These are phyloP conservation scores for Coemansia sp. DNA, from an alignment of 192 early-diverging fungal genomes.

Conservation along the genomic window DNA sequence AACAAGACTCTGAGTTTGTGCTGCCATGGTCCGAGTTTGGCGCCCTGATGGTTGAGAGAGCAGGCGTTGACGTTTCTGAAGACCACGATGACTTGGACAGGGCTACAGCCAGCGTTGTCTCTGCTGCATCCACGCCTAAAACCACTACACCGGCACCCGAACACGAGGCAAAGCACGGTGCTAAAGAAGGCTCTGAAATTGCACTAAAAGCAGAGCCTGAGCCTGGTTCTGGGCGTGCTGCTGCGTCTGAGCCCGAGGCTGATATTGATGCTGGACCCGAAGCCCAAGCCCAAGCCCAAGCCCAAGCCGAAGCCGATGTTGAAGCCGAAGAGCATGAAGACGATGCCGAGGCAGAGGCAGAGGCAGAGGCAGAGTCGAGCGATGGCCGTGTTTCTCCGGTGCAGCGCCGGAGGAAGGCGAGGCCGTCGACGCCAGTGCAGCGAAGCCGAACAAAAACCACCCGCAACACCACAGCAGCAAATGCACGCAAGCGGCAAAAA, in stretches of 20 bases:
- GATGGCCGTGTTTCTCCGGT: constrained; percentile 24
- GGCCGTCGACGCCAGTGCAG: constrained; percentile 39
- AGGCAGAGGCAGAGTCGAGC: constrained; percentile 18
- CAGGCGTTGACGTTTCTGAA: constrained; percentile 22
- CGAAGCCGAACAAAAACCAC: constrained; percentile 31
- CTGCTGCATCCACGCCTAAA: constrained; percentile 4
- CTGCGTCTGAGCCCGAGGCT: constrained; percentile 8
- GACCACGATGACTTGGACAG: constrained; percentile 15
- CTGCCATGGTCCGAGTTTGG: constrained; percentile 49
- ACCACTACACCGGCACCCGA: constrained; percentile 10
- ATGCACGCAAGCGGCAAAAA: constrained; percentile 26
- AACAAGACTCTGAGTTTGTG: constrained; percentile 25
- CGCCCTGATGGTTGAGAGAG: constrained; percentile 42
- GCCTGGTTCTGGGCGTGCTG: no score
- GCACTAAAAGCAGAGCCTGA: no score
- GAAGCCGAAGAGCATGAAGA: not conserved
- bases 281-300: no score
- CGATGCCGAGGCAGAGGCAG: constrained; percentile 8
- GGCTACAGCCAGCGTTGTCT: not conserved
- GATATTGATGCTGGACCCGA: not conserved
- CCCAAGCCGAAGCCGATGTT: constrained; percentile 9
- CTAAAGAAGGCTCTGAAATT: no score
- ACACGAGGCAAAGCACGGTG: not conserved
- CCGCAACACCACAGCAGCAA: constrained; percentile 19
- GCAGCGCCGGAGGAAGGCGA: constrained; percentile 17